Base-by-base conservation (phyloP, 371 early-diverging fungal species). In the Rhizopus microsporus region DNA sequence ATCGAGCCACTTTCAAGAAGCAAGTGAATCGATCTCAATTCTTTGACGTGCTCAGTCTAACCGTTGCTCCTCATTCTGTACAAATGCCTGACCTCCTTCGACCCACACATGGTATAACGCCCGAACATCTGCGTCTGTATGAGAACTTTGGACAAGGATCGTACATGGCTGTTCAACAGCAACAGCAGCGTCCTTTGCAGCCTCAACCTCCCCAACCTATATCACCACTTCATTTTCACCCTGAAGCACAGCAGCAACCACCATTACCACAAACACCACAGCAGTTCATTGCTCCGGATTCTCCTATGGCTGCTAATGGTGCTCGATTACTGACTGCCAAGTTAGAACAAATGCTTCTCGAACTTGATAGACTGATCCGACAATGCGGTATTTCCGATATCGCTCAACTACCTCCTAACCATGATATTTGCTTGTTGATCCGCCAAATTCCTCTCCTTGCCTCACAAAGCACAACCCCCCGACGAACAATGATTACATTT, bases 61-160 rank as follows among this genome's bases (percentile, higher is more conserved):
- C 85, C 29, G 79, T 75, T 15, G 70, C 88, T 6, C 85, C 89
- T 17, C 96, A 92, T 57, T 90, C 91, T 5, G 72, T 89, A 38
- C 89, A 84, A 33, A 77, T 96, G 33, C 97, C 98, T 0, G 97
- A 97, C 12, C 64, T 80, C 0, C 68, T 95, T 34, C 70, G 90
- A 49, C 81, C 93, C 51, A 91, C 83, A 0, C 83, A 83, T 51
- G 93, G 92, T 2, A 78, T 96, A 16, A 81, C 74, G n/a, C 71
- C 86, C 0, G 86, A 84, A 23, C 95, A 95, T 32, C 44, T 65
- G 31, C 62, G 62, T 13, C 9, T 65, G 23, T 62, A 62, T 16
- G 65, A 65, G 29, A 62, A 44, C 30, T 62, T 66, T 47, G 67
- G 62, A 42, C 67, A 66, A 43, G 37, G 62, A 17, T 39, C 62